A percentile compares a stretch with the other conserved stretches of the same genome.
These are phyloP conservation scores for Xylaria venustula DNA, from an alignment of 495 filamentous ascomycete species.

Conservation along the genomic window DNA sequence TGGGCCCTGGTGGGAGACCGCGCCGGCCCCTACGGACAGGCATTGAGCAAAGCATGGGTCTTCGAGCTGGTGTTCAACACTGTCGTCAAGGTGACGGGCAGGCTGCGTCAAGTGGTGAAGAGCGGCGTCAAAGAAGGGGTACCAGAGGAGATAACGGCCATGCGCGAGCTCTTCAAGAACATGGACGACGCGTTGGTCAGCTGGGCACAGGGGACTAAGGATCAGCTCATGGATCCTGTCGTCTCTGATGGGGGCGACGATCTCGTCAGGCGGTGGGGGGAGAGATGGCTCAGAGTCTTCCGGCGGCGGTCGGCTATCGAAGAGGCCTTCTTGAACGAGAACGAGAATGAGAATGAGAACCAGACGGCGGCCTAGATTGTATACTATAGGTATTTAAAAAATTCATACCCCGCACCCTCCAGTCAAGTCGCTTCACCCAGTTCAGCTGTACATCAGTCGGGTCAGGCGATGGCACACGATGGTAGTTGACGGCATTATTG, in stretches of 20 bases:
- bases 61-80: constrained; percentile 90
- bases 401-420: too few species aligned
- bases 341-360: constrained; percentile 46
- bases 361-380: constrained; percentile 10
- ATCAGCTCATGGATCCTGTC: constrained; percentile 60
- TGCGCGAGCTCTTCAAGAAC: constrained; percentile 73
- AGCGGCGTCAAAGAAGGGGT: constrained; percentile 21
- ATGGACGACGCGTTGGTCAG: constrained; percentile 78
- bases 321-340: constrained; percentile 60
- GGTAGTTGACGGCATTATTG: too few species aligned
- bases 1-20: constrained; percentile 73
- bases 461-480: neutral
- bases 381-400: neutral
- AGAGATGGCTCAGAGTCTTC: constrained; percentile 83
- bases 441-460: constrained; percentile 2
- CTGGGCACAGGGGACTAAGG: constrained; percentile 70
- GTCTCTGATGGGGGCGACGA: constrained; percentile 51
- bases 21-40: constrained; percentile 53
- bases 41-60: constrained; percentile 68
- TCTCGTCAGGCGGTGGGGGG: constrained; percentile 76
- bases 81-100: constrained; percentile 86
- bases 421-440: too few species aligned
- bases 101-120: constrained; percentile 78
- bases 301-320: constrained; percentile 78
- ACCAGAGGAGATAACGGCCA: constrained; percentile 47